Evolutionary conservation across 1,139 yeast genomes (phyloP).

Genomic region (Arxiozyma telluris): DNA sequence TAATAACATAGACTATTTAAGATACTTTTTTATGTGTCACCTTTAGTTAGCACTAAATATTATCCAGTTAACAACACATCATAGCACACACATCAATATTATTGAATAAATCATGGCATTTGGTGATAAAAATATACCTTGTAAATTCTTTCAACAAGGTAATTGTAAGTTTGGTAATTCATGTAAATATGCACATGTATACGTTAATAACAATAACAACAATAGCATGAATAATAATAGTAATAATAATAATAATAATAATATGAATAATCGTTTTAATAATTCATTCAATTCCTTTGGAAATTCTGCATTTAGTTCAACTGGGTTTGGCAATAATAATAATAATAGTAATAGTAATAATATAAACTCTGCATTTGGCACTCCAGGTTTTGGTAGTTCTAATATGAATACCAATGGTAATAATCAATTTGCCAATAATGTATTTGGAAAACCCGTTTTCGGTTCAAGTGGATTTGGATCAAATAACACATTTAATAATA

Average conservation of each 20-base stretch:
- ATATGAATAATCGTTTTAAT: background rate
- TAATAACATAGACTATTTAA: no score
- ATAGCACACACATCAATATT: conserved; percentile 1
- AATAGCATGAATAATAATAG: conserved; percentile 9
- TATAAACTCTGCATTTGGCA: conserved; percentile 4
- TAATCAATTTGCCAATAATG: conserved; percentile 2
- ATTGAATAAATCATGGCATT: conserved; percentile 16
- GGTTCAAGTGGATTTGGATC: conserved; percentile 11
- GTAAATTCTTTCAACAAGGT: conserved; percentile 37
- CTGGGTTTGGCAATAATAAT: background rate
- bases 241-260: conserved; percentile 4
- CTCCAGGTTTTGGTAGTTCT: conserved; percentile 4
- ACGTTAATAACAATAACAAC: conserved; percentile 8
- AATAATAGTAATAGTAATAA: background rate
- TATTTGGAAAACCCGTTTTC: conserved; percentile 24
- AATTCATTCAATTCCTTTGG: conserved; percentile 1
- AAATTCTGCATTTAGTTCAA: conserved; percentile 2
- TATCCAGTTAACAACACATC: background rate
- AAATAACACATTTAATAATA: conserved; percentile 2
- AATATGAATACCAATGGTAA: conserved; percentile 3
- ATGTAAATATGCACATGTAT: conserved; percentile 36
- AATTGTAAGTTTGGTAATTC: conserved; percentile 33
- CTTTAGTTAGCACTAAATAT: background rate
- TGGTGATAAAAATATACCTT: conserved; percentile 11
- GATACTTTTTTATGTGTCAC: no score